Evolutionary conservation across 2,329 filamentous ascomycete genomes (phyloP), one percentile per base, ranked within the genome.

Genomic region (Pseudocercospora musae): DNA sequence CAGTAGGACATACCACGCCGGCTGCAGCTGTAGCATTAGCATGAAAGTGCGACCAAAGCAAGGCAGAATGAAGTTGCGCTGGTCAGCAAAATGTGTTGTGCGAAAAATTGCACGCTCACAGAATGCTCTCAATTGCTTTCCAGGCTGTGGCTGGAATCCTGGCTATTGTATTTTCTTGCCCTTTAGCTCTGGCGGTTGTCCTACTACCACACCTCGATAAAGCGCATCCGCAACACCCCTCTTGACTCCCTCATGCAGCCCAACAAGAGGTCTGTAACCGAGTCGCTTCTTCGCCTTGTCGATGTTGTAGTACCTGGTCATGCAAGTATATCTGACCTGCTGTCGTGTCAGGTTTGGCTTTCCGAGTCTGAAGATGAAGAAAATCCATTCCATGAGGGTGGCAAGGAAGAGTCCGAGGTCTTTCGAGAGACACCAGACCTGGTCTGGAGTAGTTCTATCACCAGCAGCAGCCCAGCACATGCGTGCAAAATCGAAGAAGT

Each of bases 241-340:
- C 69, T 71, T 72, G 15, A 82, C 76, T 9, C 88, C 90, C 68
- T 91, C 88, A 65, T 87, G 82, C 61, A 92, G 77, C 46, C 80
- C 79, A 57, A 90, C 86, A 58, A 91, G 76, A 2, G 90, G 89
- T 74, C 78, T 75, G 76, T 93, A 93, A 2, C 87, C 87, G 59
- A 93, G 78, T 68, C 89, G 80, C 69, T 75, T 80, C 81, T 86
- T 89, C 60, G 90, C 90, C 83, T 93, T 93, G 62, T 80, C 79
- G 73, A 92, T 91, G 77, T 87, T 87, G 77, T 90, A 92, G 78
- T 92, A 93, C 61, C 90, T 82, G 61, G 87, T 89, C 87, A 92
- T 90, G 74, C 84, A 87, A 72, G 85, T 86, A 75, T 88, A 91
- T 68, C 84, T 79, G 64, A 90, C 79, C 68, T 81, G 77, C 61